phyloP scores from a whole-genome alignment of 352 stramenopile species.

The Phytopythium vexans region DNA sequence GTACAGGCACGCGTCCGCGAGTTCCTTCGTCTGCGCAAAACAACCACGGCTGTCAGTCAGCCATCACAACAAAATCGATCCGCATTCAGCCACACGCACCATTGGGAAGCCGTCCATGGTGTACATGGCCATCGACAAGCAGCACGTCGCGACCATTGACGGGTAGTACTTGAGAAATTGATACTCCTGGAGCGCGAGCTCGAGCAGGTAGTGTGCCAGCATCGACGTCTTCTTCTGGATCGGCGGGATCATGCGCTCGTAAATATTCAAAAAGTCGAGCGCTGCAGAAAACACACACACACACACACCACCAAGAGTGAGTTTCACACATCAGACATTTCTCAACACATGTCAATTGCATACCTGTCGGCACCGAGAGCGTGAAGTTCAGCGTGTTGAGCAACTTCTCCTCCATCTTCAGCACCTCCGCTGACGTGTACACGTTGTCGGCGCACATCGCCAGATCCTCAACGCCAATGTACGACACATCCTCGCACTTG shows the following conservation, averaged over 20 bases:
- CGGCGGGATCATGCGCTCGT: constrained; percentile 82
- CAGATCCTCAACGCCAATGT: constrained; percentile 90
- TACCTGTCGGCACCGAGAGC: constrained; percentile 86
- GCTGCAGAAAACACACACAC: constrained; percentile 23
- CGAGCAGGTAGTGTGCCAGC: constrained; percentile 87
- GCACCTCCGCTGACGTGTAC: constrained; percentile 85
- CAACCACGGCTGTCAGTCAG: background rate
- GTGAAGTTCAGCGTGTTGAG: constrained; percentile 92
- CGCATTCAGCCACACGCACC: constrained; percentile 22
- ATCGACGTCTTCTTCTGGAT: constrained; percentile 85
- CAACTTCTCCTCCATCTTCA: constrained; percentile 91
- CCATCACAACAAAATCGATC: background rate
- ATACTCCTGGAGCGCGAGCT: constrained; percentile 87
- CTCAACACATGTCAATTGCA: background rate
- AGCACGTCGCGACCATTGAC: constrained; percentile 83
- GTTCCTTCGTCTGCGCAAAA: constrained; percentile 60
- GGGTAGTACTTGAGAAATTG: constrained; percentile 84
- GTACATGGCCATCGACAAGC: constrained; percentile 84
- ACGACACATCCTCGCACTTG: constrained; percentile 91
- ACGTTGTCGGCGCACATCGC: constrained; percentile 91
- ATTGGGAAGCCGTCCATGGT: constrained; percentile 81
- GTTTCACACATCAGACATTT: background rate
- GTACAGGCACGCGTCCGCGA: constrained; percentile 79
- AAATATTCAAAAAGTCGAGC: constrained; percentile 89
- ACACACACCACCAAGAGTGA: constrained; percentile 3